Conservation (phyloP, 2,329 filamentous ascomycete species). For the Chrysoporthe puriensis region DNA sequence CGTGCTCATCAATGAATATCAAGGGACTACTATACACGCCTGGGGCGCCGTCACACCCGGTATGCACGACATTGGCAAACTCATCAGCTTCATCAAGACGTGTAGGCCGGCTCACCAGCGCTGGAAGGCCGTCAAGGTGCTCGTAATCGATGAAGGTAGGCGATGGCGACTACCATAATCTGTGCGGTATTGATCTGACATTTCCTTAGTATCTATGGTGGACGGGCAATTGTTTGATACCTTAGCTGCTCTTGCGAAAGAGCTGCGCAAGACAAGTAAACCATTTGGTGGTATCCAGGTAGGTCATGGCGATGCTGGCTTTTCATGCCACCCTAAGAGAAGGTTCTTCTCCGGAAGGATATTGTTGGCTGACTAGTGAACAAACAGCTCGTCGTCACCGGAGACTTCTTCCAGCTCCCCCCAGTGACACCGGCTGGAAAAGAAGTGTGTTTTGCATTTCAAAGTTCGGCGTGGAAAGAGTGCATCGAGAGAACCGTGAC, state of each 20-base stretch:
- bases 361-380: not conserved
- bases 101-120: conserved; percentile 71
- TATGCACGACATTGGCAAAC: conserved; percentile 69
- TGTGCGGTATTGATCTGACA: not conserved
- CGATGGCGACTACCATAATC: not conserved
- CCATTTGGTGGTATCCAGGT: conserved; percentile 72
- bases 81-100: conserved; percentile 72
- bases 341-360: not conserved
- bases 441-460: conserved; percentile 70
- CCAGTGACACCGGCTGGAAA: conserved; percentile 67
- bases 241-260: conserved; percentile 68
- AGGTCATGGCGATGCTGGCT: not conserved
- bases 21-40: conserved; percentile 68
- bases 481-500: conserved; percentile 76
- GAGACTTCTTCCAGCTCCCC: conserved; percentile 79
- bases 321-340: not conserved
- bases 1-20: not conserved
- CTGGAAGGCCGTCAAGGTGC: conserved; percentile 72
- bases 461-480: conserved; percentile 72
- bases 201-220: conserved; percentile 68
- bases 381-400: conserved; percentile 68
- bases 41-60: conserved; percentile 75
- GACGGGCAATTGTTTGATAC: conserved; percentile 79
- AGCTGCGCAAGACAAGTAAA: conserved; percentile 64
- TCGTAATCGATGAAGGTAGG: conserved; percentile 67